Evolutionary conservation across 2,329 filamentous ascomycete species (phyloP).

Genomic region (Beauveria caledonica): DNA sequence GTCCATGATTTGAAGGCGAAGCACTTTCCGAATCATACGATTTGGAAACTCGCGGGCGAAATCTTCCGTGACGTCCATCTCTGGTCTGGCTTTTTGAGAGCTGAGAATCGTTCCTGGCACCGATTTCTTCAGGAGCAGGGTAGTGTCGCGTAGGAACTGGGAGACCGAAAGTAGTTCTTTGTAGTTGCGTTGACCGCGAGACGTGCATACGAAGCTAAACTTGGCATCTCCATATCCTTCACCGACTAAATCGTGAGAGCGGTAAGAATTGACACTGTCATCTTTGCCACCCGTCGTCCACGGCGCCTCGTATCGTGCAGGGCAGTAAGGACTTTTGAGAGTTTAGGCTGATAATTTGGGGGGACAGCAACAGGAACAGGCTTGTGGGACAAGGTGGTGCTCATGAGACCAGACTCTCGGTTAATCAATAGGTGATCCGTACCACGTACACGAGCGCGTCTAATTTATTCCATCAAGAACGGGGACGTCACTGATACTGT

Average conservation of each 20-base stretch:
- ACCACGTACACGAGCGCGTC: too few relatives aligned
- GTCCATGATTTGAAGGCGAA: conserved; percentile 34
- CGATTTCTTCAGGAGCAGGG: conserved; percentile 35
- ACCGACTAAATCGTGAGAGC: conserved; percentile 29
- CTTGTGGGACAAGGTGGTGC: too few relatives aligned
- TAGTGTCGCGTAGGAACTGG: conserved; percentile 52
- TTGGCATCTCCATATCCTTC: conserved; percentile 52
- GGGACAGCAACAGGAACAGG: too few relatives aligned
- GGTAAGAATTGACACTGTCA: conserved; percentile 34
- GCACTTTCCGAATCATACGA: conserved; percentile 39
- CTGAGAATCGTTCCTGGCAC: conserved; percentile 62
- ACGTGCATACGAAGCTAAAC: conserved; percentile 41
- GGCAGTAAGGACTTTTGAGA: conserved; percentile 50
- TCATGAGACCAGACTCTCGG: too few relatives aligned
- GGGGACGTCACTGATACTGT: too few relatives aligned
- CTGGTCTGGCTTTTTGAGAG: conserved; percentile 41
- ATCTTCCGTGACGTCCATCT: conserved; percentile 18
- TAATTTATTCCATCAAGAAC: too few relatives aligned
- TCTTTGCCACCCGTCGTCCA: conserved; percentile 50
- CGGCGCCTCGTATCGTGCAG: conserved; percentile 31
- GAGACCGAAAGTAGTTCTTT: conserved; percentile 50
- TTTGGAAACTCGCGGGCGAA: conserved; percentile 47
- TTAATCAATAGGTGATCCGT: too few relatives aligned
- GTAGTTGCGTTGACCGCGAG: conserved; percentile 42
- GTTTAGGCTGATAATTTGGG: too few relatives aligned